Evolutionary conservation across 768 basidiomycete genomes (phyloP).

Genomic region (Hysterangium stoloniferum): DNA sequence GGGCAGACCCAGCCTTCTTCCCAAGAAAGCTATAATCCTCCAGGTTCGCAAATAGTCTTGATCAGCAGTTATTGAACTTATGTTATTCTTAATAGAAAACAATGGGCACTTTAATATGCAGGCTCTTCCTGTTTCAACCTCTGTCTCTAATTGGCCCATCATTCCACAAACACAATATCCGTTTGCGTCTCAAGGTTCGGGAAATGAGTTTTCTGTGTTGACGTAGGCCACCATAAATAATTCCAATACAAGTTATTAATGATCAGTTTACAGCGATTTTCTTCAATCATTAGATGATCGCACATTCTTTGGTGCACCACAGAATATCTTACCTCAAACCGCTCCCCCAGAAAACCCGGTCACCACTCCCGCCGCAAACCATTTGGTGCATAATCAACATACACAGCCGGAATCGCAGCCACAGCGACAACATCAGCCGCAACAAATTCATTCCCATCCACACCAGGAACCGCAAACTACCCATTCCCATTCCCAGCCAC

Average conservation of each 20-base stretch:
- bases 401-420: constrained; percentile 6
- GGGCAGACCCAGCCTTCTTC: neutral
- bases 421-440: constrained; percentile 21
- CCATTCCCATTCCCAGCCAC: constrained; percentile 9
- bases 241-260: constrained; percentile 5
- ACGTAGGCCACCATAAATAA: constrained; percentile 40
- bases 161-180: constrained; percentile 43
- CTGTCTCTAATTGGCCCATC: constrained; percentile 45
- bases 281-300: constrained; percentile 82
- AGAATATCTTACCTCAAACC: constrained; percentile 28
- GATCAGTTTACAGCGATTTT: constrained; percentile 57
- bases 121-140: constrained; percentile 29
- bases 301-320: constrained; percentile 62
- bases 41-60: neutral
- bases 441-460: constrained; percentile 18
- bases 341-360: constrained; percentile 3
- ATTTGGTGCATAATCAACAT: neutral
- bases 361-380: neutral
- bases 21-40: neutral
- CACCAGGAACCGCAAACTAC: constrained; percentile 9
- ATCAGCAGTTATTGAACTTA: neutral
- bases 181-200: constrained; percentile 66
- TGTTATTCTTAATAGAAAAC: constrained; percentile 8
- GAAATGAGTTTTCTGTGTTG: constrained; percentile 76
- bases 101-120: constrained; percentile 22